Conservation (phyloP, 2,329 filamentous ascomycete genomes). For the Alternaria alternata region DNA sequence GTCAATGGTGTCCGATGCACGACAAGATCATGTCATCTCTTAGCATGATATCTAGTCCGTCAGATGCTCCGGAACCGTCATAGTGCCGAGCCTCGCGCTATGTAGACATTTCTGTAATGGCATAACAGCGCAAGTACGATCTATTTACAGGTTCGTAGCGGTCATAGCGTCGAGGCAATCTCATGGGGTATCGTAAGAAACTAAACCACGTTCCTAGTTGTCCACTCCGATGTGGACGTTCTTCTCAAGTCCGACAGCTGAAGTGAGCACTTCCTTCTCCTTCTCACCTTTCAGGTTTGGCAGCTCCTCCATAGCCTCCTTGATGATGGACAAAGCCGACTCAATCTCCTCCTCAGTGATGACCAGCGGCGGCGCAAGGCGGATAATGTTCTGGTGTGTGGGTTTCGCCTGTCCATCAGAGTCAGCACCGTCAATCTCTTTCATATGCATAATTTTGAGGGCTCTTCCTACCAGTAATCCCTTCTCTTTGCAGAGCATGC, state of each 20-base stretch:
- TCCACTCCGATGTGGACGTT: conserved; percentile 68
- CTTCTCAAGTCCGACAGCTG: conserved; percentile 58
- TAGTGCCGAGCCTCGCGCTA: background rate
- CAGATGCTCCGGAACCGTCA: background rate
- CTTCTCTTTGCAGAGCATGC: conserved; percentile 94
- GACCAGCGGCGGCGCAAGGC: conserved; percentile 93
- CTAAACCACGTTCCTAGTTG: conserved; percentile 51
- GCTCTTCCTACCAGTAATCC: conserved; percentile 78
- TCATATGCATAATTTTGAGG: conserved; percentile 52
- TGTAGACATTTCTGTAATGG: background rate
- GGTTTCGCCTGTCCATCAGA: conserved; percentile 79
- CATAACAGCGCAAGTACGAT: background rate
- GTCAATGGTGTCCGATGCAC: background rate
- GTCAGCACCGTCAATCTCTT: conserved; percentile 38
- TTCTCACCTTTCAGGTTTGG: conserved; percentile 69
- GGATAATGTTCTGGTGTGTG: conserved; percentile 98
- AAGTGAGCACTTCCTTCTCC: conserved; percentile 61
- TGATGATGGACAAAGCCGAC: conserved; percentile 79
- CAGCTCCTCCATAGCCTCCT: conserved; percentile 81
- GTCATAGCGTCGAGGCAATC: background rate
- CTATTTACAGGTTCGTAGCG: background rate
- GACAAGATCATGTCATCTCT: background rate
- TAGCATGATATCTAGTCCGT: background rate
- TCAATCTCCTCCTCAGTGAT: conserved; percentile 89
- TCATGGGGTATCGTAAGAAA: conserved; percentile 26